Percentiles rank a stretch among this genome's conserved stretches.
Evolutionary conservation across 352 stramenopile species (phyloP).

Genomic region (Globisporangium parvum): DNA sequence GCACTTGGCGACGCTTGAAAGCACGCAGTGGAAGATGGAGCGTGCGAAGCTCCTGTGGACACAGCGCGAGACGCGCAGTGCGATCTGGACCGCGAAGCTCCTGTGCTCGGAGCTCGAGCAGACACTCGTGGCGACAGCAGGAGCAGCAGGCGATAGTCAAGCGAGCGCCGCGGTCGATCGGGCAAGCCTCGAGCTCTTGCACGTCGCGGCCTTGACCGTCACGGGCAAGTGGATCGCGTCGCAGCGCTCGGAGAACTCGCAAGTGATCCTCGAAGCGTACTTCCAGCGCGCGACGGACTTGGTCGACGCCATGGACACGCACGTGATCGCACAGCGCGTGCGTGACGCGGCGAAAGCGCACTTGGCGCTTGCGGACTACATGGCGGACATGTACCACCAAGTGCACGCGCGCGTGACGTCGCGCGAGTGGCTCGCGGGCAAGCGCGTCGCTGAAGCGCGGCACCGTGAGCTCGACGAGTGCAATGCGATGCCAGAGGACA

Average conservation of each 20-base stretch:
- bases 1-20: conserved; percentile 28
- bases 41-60: conserved; percentile 76
- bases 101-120: conserved; percentile 35
- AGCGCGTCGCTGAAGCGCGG: conserved; percentile 64
- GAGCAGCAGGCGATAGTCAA: not conserved
- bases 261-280: conserved; percentile 91
- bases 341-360: conserved; percentile 66
- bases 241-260: conserved; percentile 88
- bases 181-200: conserved; percentile 39
- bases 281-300: conserved; percentile 80
- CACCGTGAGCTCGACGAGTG: conserved; percentile 56
- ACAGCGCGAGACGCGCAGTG: conserved; percentile 63
- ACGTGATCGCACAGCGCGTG: conserved; percentile 28
- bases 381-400: conserved; percentile 90
- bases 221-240: conserved; percentile 92
- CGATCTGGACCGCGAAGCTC: conserved; percentile 66
- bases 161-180: conserved; percentile 10
- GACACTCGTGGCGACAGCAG: no score
- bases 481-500: conserved; percentile 46
- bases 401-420: conserved; percentile 80
- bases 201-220: conserved; percentile 56
- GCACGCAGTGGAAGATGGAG: conserved; percentile 64
- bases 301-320: conserved; percentile 36
- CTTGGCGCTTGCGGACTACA: conserved; percentile 87
- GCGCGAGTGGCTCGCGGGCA: conserved; percentile 85